phyloP scores from a whole-genome alignment of 805 yeast species.

The Wickerhamiella kurtzmanii region DNA sequence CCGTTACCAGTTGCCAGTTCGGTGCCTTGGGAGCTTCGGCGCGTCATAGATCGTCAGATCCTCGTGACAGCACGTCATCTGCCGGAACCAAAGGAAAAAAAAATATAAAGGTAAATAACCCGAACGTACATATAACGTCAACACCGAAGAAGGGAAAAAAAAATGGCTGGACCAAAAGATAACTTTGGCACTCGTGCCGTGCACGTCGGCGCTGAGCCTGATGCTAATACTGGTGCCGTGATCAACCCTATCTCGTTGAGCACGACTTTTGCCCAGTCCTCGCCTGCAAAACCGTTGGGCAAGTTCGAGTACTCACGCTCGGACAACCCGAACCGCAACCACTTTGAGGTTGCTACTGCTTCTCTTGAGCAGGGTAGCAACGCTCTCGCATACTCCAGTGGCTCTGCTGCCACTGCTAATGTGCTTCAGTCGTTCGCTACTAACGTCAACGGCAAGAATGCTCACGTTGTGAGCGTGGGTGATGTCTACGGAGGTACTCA shows the following conservation, averaged over 20 bases:
- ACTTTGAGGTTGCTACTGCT: slow-evolving; percentile 67
- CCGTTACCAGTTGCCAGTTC: no score
- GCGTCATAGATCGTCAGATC: background rate
- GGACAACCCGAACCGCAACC: slow-evolving; percentile 74
- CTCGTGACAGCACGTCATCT: background rate
- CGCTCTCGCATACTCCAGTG: slow-evolving; percentile 63
- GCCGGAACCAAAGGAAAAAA: background rate
- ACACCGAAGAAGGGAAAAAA: no score
- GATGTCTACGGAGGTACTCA: slow-evolving; percentile 90
- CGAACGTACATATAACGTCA: background rate
- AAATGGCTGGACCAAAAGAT: background rate
- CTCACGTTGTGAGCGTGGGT: slow-evolving; percentile 64
- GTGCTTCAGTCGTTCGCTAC: slow-evolving; percentile 59
- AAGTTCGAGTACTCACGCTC: slow-evolving; percentile 74
- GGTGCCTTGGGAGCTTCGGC: no score
- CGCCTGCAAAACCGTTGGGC: slow-evolving; percentile 68
- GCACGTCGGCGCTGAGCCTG: slow-evolving; percentile 67
- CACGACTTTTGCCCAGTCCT: slow-evolving; percentile 71
- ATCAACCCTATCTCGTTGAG: slow-evolving; percentile 72
- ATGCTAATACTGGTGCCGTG: slow-evolving; percentile 70
- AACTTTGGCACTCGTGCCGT: slow-evolving; percentile 67
- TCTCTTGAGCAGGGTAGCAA: slow-evolving; percentile 61
- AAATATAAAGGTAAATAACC: background rate
- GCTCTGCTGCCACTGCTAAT: slow-evolving; percentile 72
- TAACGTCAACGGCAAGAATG: slow-evolving; percentile 24